These are phyloP conservation scores for Sordariomycetes sp. DNA, from an alignment of 2,329 filamentous ascomycete genomes.

Conservation along the genomic window DNA sequence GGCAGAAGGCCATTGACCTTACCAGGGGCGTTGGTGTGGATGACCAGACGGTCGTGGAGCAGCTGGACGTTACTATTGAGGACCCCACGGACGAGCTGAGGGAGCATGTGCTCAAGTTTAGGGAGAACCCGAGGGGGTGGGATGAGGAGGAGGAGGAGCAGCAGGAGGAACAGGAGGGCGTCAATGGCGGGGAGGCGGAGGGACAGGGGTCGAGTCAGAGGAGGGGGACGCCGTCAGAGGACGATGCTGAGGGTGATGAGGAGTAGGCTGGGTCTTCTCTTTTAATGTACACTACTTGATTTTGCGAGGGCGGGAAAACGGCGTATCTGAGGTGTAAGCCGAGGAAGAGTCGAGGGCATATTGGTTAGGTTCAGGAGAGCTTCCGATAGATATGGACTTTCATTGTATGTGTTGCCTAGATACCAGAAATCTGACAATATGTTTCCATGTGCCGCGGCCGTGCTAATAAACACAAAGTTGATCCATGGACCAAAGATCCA, in stretches of 20 bases:
- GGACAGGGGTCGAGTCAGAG: neutral
- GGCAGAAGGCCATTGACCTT: slow-evolving; percentile 48
- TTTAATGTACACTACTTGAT: neutral
- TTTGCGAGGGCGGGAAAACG: neutral
- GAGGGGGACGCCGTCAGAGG: slow-evolving; percentile 10
- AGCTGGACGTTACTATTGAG: slow-evolving; percentile 39
- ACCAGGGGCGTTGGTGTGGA: slow-evolving; percentile 29
- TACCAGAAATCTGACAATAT: neutral
- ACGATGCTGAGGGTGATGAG: slow-evolving; percentile 8
- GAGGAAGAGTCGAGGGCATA: neutral
- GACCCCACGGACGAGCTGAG: slow-evolving; percentile 41
- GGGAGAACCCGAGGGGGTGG: slow-evolving; percentile 35
- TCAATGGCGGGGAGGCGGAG: neutral
- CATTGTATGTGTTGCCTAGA: neutral
- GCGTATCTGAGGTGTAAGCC: neutral
- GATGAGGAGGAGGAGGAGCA: slow-evolving; percentile 21
- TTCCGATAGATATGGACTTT: neutral
- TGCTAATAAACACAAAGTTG: neutral
- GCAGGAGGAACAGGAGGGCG: neutral
- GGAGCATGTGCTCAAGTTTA: slow-evolving; percentile 37
- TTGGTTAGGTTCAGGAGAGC: no score
- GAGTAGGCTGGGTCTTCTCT: slow-evolving; percentile 16
- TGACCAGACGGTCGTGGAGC: slow-evolving; percentile 38
- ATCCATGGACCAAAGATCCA: neutral
- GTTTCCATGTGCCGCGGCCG: neutral